A percentile compares a stretch with the other conserved stretches of the same genome.
phyloP scores from a whole-genome alignment of 129 eudicot species.

The Helianthus tuberosus region DNA sequence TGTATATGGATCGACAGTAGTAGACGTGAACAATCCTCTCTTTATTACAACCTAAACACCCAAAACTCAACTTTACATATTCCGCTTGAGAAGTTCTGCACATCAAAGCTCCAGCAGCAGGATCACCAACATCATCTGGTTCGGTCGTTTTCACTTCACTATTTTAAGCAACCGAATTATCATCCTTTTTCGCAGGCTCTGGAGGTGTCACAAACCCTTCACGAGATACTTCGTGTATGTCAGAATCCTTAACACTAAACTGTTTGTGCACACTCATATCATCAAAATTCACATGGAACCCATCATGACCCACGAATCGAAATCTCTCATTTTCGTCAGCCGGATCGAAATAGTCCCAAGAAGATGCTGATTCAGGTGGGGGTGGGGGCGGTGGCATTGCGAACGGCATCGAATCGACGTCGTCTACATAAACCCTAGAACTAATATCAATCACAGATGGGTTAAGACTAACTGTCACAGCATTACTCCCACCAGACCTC shows the following conservation, averaged over 20 bases:
- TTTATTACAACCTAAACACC: too few species aligned
- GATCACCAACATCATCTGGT: constrained; percentile 24
- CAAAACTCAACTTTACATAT: too few species aligned
- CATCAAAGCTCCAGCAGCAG: constrained; percentile 28
- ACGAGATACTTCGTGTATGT: not conserved
- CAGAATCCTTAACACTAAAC: constrained; percentile 28
- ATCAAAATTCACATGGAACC: constrained; percentile 37
- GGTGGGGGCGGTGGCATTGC: constrained; percentile 79
- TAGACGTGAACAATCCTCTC: too few species aligned
- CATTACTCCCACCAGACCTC: constrained; percentile 65
- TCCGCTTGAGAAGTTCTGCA: constrained; percentile 43
- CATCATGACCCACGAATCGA: constrained; percentile 71
- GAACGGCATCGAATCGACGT: constrained; percentile 50
- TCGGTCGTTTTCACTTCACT: constrained; percentile 35
- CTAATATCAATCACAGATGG: constrained; percentile 39
- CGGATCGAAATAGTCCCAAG: constrained; percentile 94
- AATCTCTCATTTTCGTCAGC: constrained; percentile 66
- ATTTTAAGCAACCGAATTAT: constrained; percentile 11
- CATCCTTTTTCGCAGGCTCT: constrained; percentile 35
- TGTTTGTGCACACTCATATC: constrained; percentile 52
- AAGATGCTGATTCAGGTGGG: constrained; percentile 55
- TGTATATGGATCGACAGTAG: too few species aligned
- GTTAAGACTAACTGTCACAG: constrained; percentile 70
- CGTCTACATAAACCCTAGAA: constrained; percentile 58
- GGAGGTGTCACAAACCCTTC: constrained; percentile 38